Percentiles rank a stretch among this genome's conserved stretches.
Conservation (phyloP, 2,329 filamentous ascomycete genomes). For the Neobulgaria alba region DNA sequence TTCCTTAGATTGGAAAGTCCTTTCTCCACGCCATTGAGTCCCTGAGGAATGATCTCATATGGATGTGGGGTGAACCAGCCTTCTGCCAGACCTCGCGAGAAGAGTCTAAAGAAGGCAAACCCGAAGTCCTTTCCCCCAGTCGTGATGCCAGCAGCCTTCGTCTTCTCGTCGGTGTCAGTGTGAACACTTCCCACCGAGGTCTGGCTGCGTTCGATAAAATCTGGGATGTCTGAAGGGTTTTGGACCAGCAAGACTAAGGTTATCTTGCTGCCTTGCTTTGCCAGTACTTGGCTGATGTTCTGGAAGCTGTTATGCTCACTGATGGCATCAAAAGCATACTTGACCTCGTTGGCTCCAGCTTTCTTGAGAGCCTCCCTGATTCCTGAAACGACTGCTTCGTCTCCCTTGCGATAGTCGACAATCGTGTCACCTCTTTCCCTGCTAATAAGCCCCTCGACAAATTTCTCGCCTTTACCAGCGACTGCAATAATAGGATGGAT, state of each 20-base stretch:
- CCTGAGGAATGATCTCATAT: conserved; percentile 41
- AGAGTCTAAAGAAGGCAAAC: conserved; percentile 20
- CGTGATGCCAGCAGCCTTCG: conserved; percentile 15
- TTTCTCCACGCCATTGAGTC: conserved; percentile 38
- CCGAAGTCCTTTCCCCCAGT: conserved; percentile 21
- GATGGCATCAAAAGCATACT: conserved; percentile 24
- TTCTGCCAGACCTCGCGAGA: conserved; percentile 35
- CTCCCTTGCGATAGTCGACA: conserved; percentile 47
- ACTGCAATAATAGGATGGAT: conserved; percentile 52
- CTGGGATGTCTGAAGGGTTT: conserved; percentile 33
- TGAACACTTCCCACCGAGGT: conserved; percentile 22
- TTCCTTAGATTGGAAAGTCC: conserved; percentile 46
- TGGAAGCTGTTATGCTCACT: conserved; percentile 23
- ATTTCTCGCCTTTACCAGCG: conserved; percentile 39
- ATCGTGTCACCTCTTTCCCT: conserved; percentile 42
- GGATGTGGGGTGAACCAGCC: conserved; percentile 43
- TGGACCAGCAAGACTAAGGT: conserved; percentile 35
- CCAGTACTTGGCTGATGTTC: conserved; percentile 21
- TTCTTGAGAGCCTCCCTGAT: conserved; percentile 23
- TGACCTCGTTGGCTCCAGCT: conserved; percentile 16
- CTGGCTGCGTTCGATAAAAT: conserved; percentile 11
- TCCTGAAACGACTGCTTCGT: conserved; percentile 31
- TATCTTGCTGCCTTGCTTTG: conserved; percentile 27
- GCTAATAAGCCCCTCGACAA: conserved; percentile 41
- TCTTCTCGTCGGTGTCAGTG: conserved; percentile 7